These are phyloP conservation scores for Roridomyces roridus DNA, from an alignment of 768 basidiomycete genomes.

Conservation along the genomic window DNA sequence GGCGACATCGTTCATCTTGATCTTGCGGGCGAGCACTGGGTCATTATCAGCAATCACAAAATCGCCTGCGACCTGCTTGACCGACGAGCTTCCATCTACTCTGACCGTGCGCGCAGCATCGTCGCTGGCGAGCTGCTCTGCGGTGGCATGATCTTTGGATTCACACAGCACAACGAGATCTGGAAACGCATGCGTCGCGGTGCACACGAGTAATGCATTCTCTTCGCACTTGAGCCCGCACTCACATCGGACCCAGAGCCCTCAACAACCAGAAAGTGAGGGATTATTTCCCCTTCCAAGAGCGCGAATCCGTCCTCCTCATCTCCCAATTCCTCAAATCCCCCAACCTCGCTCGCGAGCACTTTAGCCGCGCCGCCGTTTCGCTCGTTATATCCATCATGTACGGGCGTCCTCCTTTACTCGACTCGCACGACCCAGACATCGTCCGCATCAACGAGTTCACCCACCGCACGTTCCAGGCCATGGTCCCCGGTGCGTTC, in stretches of 20 bases:
- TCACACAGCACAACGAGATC: constrained; percentile 29
- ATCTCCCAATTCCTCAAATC: not conserved
- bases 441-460: constrained; percentile 26
- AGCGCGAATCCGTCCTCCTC: no score
- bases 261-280: not conserved
- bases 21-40: constrained; percentile 43
- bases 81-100: constrained; percentile 34
- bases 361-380: constrained; percentile 13
- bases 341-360: constrained; percentile 10
- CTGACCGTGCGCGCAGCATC: constrained; percentile 29
- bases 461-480: constrained; percentile 32
- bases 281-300: no score
- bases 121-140: constrained; percentile 30
- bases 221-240: no score
- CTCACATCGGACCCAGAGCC: no score
- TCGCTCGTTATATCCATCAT: constrained; percentile 21
- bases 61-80: constrained; percentile 42
- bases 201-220: no score
- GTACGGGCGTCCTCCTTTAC: constrained; percentile 21
- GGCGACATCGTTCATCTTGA: constrained; percentile 29
- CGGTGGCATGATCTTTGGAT: constrained; percentile 32
- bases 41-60: constrained; percentile 39
- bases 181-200: constrained; percentile 27
- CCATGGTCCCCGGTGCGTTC: constrained; percentile 39
- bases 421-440: constrained; percentile 13